Percentiles rank a stretch among this genome's conserved stretches.
These are phyloP conservation scores for Rhododendron ferrugineum DNA, from an alignment of 148 eudicot species.

Conservation along the genomic window DNA sequence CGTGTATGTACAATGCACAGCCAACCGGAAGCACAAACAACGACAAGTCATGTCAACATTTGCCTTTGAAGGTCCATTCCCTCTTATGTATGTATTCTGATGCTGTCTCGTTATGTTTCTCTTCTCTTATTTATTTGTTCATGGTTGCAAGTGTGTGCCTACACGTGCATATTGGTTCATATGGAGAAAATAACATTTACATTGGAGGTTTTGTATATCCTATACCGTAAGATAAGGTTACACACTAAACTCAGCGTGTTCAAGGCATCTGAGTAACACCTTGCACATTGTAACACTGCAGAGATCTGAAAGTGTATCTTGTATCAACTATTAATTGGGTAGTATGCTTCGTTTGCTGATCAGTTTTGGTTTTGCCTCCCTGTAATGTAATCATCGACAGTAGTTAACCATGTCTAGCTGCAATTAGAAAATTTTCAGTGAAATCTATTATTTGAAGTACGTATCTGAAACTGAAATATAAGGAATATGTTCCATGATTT, in stretches of 20 bases:
- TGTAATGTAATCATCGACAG: background rate
- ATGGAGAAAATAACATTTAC: background rate
- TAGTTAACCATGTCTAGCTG: background rate
- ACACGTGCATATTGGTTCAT: background rate
- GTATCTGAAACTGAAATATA: no score
- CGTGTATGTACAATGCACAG: slow-evolving; percentile 58
- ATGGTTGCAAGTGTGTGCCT: background rate
- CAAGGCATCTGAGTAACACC: background rate
- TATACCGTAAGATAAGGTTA: background rate
- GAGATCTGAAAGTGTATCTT: background rate
- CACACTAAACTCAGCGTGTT: background rate
- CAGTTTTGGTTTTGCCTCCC: background rate
- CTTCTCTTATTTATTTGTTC: background rate
- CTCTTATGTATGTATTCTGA: slow-evolving; percentile 29
- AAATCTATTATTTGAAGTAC: no score
- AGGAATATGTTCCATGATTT: background rate
- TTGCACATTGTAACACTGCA: background rate
- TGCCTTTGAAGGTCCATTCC: slow-evolving; percentile 44
- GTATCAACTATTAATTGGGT: background rate
- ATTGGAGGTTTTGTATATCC: background rate
- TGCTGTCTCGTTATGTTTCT: background rate
- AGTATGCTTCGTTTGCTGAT: background rate
- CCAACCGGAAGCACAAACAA: slow-evolving; percentile 84
- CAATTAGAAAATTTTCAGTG: background rate
- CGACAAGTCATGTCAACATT: slow-evolving; percentile 68